Evolutionary conservation across 129 eudicot species (phyloP).

Genomic region (Tagetes erecta): DNA sequence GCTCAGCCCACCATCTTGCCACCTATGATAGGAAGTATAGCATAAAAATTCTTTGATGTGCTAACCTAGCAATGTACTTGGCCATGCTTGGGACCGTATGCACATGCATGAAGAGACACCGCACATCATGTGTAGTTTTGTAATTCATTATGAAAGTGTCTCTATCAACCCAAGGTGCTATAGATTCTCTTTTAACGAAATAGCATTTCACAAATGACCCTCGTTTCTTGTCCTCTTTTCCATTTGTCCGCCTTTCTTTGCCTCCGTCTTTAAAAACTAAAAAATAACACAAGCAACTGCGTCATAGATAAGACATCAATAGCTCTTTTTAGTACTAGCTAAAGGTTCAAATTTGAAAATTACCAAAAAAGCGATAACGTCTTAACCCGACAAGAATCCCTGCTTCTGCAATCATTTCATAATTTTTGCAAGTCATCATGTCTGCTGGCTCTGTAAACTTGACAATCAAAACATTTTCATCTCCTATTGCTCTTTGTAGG

Average conservation of each 20-base stretch:
- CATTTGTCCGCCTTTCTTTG: conserved; percentile 28
- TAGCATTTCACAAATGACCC: conserved; percentile 50
- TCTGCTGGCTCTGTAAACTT: conserved; percentile 42
- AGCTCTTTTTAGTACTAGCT: conserved; percentile 11
- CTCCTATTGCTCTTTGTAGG: conserved; percentile 65
- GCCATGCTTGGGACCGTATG: conserved; percentile 59
- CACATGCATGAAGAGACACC: conserved; percentile 73
- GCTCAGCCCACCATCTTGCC: background rate
- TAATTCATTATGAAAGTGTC: conserved; percentile 22
- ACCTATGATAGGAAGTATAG: background rate
- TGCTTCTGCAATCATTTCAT: conserved; percentile 34
- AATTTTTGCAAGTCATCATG: conserved; percentile 15
- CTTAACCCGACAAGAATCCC: conserved; percentile 66
- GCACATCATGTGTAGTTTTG: conserved; percentile 45
- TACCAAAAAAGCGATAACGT: conserved; percentile 71
- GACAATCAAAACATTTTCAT: conserved; percentile 67
- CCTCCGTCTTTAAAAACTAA: conserved; percentile 83
- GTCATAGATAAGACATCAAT: background rate
- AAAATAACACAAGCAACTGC: background rate
- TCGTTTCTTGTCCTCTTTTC: conserved; percentile 39
- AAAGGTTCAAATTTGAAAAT: background rate
- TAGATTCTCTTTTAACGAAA: conserved; percentile 49
- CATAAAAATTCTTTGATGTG: background rate
- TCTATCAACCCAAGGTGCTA: conserved; percentile 28
- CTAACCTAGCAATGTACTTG: conserved; percentile 74